Percentiles rank a stretch among this genome's conserved stretches.
Conservation (phyloP, 495 filamentous ascomycete species). For the Penicillium fimorum region DNA sequence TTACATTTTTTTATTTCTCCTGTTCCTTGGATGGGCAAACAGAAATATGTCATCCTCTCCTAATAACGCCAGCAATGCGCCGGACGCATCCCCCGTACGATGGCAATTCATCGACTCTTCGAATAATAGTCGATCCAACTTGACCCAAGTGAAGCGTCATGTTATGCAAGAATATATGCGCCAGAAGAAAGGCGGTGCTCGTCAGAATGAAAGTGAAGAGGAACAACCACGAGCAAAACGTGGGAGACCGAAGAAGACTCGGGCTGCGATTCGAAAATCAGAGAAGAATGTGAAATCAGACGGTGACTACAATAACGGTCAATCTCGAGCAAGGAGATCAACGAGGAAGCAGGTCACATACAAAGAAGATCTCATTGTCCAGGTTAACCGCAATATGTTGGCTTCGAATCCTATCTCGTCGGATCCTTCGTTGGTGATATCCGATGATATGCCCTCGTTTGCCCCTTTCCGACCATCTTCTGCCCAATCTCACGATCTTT, state of each 20-base stretch:
- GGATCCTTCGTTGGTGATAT: neutral
- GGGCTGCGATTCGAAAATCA: constrained; percentile 9
- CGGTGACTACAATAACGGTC: neutral
- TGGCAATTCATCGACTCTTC: constrained; percentile 48
- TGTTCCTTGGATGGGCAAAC: neutral
- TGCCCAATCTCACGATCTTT: neutral
- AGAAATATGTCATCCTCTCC: constrained; percentile 19
- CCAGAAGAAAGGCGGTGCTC: constrained; percentile 34
- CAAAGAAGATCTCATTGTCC: constrained; percentile 7
- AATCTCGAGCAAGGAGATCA: neutral
- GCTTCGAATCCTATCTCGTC: neutral
- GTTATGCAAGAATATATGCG: constrained; percentile 50
- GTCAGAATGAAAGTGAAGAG: constrained; percentile 24
- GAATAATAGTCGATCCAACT: constrained; percentile 38
- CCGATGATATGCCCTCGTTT: neutral
- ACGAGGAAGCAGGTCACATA: neutral
- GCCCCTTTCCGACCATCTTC: constrained; percentile 11
- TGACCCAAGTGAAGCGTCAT: constrained; percentile 47
- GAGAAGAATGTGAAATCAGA: constrained; percentile 7
- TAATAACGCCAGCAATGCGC: neutral
- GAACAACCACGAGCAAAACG: constrained; percentile 18
- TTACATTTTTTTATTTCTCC: neutral
- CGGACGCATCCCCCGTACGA: constrained; percentile 20
- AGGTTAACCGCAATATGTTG: neutral
- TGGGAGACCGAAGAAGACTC: constrained; percentile 24